Base-by-base conservation (phyloP, 306 rosid genomes). In the Mimosa bimucronata region DNA sequence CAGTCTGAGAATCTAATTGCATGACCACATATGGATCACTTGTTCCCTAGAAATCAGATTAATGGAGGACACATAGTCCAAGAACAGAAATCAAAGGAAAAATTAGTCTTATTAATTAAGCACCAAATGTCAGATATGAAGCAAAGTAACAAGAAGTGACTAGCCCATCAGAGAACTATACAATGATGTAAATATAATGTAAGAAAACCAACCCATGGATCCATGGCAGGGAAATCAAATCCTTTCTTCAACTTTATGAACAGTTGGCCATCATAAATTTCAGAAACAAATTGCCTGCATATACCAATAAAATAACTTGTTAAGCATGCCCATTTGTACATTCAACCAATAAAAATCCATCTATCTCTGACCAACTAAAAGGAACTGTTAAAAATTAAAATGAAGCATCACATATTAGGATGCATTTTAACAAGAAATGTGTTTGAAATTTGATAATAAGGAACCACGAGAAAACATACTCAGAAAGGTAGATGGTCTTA, bases 1-100 rank as follows among this genome's bases (percentile, higher is more conserved):
- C 90, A 77, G 84, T 88, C 80, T 92, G 98, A 80, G 94, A 94
- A 85, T 90, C 95, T 86, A 94, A 67, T 83, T 90, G 89, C 81
- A 94, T 80, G 79, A 92, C 84, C 74, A 92, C 92, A 85, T 94
- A 94, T 1, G 98, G 97, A 88, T 94, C 97, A 77, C 98, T 94
- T 58, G 97, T 92, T 82, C 98, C 98, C 98, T 94, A 77, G 76
- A 66, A 83, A 75, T 66, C 81, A 83, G 57, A 80, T n/a, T 66
- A 75, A 84, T 77, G 48, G 19, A 71, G 42, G 10, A 10, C 83
- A 73, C 52, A 42, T 73, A 50, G 37, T 55, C 26, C 48, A 61
- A 60, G 57, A 77, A 42, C 21, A 80, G 15, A 68, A 69, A 55
- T 77, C 18, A 69, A 83, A 64, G 55, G 61, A 64, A 69, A 81